These are phyloP conservation scores for Biscutella laevigata DNA, from an alignment of 441 rosid species.

Conservation along the genomic window DNA sequence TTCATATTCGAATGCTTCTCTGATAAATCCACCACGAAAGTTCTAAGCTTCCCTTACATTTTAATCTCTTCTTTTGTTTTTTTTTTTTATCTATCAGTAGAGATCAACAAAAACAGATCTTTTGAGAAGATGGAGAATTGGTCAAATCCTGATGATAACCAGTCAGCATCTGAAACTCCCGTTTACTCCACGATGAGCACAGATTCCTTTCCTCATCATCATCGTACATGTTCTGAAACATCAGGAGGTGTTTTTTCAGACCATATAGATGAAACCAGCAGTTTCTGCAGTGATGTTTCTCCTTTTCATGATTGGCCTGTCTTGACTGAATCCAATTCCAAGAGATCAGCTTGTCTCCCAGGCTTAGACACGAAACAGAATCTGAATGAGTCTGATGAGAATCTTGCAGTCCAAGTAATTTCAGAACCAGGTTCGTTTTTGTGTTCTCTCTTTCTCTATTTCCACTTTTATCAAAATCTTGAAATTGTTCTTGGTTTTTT, in stretches of 20 bases:
- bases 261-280: conserved; percentile 39
- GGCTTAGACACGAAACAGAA: conserved; percentile 31
- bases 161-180: conserved; percentile 39
- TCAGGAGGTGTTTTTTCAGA: conserved; percentile 51
- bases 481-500: neutral
- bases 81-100: neutral
- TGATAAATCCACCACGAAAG: conserved; percentile 11
- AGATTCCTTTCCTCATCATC: conserved; percentile 43
- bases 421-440: conserved; percentile 42
- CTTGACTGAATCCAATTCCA: conserved; percentile 24
- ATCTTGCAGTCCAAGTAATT: conserved; percentile 36
- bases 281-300: conserved; percentile 52
- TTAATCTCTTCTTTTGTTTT: neutral
- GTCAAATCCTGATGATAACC: conserved; percentile 41
- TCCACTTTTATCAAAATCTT: neutral
- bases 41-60: conserved; percentile 12
- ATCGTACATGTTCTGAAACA: conserved; percentile 57
- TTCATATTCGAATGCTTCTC: conserved; percentile 13
- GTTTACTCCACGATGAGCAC: conserved; percentile 46
- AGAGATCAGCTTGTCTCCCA: conserved; percentile 19
- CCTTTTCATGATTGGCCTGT: conserved; percentile 50
- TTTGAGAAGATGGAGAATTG: conserved; percentile 35
- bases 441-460: neutral
- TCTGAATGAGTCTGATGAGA: conserved; percentile 17
- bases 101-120: conserved; percentile 24